Evolutionary conservation across 202 grass and related monocot species (phyloP), one percentile per base, ranked within the genome.

Genomic region (Carex arenaria): DNA sequence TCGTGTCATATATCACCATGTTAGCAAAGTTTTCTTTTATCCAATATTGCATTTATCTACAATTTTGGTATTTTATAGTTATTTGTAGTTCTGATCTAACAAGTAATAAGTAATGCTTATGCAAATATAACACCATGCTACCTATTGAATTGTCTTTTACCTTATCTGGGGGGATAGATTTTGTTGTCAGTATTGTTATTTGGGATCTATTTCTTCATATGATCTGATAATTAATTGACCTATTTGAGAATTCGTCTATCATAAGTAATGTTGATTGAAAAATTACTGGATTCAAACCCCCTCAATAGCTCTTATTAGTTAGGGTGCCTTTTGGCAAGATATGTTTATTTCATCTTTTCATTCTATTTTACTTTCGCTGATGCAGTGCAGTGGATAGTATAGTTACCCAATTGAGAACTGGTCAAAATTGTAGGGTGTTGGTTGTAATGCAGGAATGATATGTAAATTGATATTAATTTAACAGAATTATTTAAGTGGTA

Each of bases 401-500:
- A n/a, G 54, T 19, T 78, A 36, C 54, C 31, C 28, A 60, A 59
- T 60, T 59, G 74, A 78, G 54, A 22, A 31, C 31, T 60, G 54
- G 74, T 78, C 30, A 30, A 54, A 15, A 78, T 59, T 77, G 69
- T 88, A 78, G 86, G 88, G 83, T 90, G 80, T 94, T 89, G 85
- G 84, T 92, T 99, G 91, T 94, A 89, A 90, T 87, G 85, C 85
- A 88, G 87, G 91, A 82, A 90, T 80, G 70, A 86, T 91, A 85
- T 92, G 88, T 61, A 86, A 7, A 82, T 83, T 80, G 88, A 83
- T 99, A 92, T 99, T 94, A 92, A 92, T 90, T 88, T 81, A 82
- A 82, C 45, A 52, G 45, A 85, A 79, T 92, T 96, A 82, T 99
- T 85, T 99, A 98, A 99, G 96, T 99, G 91, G 91, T 89, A 69